Base-by-base conservation (phyloP, 192 early-diverging fungal genomes). In the Coemansia sp. region DNA sequence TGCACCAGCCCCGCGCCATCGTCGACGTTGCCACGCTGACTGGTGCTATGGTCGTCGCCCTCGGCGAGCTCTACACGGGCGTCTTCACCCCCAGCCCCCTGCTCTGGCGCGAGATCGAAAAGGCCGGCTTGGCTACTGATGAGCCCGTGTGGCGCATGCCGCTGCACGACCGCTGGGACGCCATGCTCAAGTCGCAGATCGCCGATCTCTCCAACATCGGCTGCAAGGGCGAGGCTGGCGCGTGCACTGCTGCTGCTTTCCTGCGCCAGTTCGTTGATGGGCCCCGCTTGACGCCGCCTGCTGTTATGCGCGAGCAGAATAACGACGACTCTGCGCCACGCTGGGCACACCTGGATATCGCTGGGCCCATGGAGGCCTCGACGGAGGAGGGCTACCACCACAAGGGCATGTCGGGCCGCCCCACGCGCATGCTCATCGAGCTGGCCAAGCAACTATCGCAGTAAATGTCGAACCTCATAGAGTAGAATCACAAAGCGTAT, bases 91-190 rank as follows among this genome's bases (percentile, higher is more conserved):
- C 88, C 54, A 88, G 85, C 59, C 84, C 91, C 61, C 60, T 64
- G 19, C 81, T 97, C n/a, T 98, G 94, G 94, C 63, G 81, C 34
- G 66, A 77, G 27, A 77, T 98, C n/a, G 73, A 87, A 19, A 37
- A 24, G 16, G 93, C 95, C 29, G 87, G 89, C 1, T n/a, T n/a
- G n/a, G 59, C 73, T 7, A 75, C 88, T 0, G 87, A 91, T 42
- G 96, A 98, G 75, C 89, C 86, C 9, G 90, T 95, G 65, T 98
- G 96, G 96, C 87, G 94, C 37, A 97, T 97, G 95, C 96, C 96
- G 19, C 76, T 98, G 53, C 85, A 93, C 70, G 86, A 87, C 53
- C 33, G 39, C 74, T 77, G 86, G 65, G 83, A 89, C 61, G 83
- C 87, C 56, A 92, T 93, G 86, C 85, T 90, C 45, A 84, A 85